Evolutionary conservation across 805 yeast species (phyloP).

Genomic region (Starmerella asiatica): DNA sequence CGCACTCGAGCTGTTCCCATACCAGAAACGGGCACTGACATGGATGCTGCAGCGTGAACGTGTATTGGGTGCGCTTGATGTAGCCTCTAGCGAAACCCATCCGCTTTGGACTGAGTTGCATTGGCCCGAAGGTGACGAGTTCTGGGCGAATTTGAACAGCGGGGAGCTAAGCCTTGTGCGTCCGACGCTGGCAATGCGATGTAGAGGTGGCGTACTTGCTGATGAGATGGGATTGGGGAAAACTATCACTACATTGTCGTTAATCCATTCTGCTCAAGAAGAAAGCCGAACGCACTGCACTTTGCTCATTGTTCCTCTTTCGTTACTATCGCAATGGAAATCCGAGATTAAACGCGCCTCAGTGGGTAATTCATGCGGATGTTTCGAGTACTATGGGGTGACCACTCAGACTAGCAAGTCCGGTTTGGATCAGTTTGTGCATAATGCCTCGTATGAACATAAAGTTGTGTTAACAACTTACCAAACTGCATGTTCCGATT

Average conservation of each 20-base stretch:
- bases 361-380: slow-evolving; percentile 16
- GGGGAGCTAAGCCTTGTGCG: slow-evolving; percentile 62
- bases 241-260: slow-evolving; percentile 68
- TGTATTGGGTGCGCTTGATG: slow-evolving; percentile 38
- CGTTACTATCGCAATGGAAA: slow-evolving; percentile 83
- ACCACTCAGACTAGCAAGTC: slow-evolving; percentile 23
- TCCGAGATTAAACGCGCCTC: slow-evolving; percentile 52
- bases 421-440: slow-evolving; percentile 32
- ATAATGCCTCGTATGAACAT: slow-evolving; percentile 37
- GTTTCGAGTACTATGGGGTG: slow-evolving; percentile 60
- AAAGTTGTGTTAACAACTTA: slow-evolving; percentile 69
- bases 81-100: slow-evolving; percentile 36
- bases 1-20: slow-evolving; percentile 47
- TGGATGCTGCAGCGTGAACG: slow-evolving; percentile 82
- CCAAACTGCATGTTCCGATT: slow-evolving; percentile 74
- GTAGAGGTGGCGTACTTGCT: slow-evolving; percentile 78
- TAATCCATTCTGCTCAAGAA: slow-evolving; percentile 42
- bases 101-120: slow-evolving; percentile 72
- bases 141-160: slow-evolving; percentile 65
- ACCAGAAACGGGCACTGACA: slow-evolving; percentile 72
- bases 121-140: slow-evolving; percentile 49
- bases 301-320: slow-evolving; percentile 77
- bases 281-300: slow-evolving; percentile 32
- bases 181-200: slow-evolving; percentile 48
- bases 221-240: slow-evolving; percentile 97